Conservation (phyloP, 2,329 filamentous ascomycete genomes). For the Coniochaeta ligniaria region DNA sequence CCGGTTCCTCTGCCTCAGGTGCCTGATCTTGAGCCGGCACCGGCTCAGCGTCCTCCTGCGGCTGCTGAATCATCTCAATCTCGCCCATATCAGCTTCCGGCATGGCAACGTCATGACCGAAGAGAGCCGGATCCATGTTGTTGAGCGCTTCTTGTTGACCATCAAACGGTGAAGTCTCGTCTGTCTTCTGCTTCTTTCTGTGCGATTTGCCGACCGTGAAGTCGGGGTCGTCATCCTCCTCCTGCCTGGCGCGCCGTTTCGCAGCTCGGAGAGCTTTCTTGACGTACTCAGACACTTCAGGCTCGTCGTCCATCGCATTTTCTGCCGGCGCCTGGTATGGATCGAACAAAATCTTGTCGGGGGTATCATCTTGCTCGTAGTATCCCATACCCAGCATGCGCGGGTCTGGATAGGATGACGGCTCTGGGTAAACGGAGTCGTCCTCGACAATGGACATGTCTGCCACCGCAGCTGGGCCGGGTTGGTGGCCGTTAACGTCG, state of each 20-base stretch:
- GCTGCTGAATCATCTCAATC: neutral
- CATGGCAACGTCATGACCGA: constrained; percentile 13
- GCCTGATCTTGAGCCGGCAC: neutral
- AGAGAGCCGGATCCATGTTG: constrained; percentile 48
- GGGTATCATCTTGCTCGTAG: constrained; percentile 51
- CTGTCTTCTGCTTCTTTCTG: constrained; percentile 31
- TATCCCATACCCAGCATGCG: constrained; percentile 52
- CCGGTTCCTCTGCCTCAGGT: neutral
- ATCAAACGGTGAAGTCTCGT: constrained; percentile 23
- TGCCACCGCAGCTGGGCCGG: constrained; percentile 17
- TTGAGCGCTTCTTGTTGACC: constrained; percentile 26
- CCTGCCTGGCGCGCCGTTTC: constrained; percentile 44
- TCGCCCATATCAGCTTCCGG: constrained; percentile 3
- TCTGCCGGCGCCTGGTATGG: constrained; percentile 46
- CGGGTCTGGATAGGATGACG: constrained; percentile 40
- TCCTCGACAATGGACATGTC: constrained; percentile 23
- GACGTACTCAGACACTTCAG: constrained; percentile 44
- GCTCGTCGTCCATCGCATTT: constrained; percentile 31
- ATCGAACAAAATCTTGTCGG: constrained; percentile 53
- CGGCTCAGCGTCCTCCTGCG: neutral
- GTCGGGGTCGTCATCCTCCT: constrained; percentile 48
- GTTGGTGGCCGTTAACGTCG: constrained; percentile 10
- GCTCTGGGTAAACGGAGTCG: constrained; percentile 20
- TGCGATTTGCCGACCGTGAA: constrained; percentile 26
- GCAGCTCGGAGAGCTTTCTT: constrained; percentile 47